A percentile compares a stretch with the other conserved stretches of the same genome.
Conservation (phyloP, 257 asterid genomes). For the Solanum clarkiae region DNA sequence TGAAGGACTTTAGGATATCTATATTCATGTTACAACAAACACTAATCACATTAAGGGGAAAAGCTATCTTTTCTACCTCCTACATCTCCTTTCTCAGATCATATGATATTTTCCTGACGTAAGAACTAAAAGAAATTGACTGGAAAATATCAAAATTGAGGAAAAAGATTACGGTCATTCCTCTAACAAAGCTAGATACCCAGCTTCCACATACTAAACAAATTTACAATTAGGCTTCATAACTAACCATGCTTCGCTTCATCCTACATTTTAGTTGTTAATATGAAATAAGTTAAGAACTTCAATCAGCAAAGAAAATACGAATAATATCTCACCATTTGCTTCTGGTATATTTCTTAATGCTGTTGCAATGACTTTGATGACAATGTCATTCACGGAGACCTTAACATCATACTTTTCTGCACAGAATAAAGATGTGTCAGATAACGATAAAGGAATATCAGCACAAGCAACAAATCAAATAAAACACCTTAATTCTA, state of each 20-base stretch:
- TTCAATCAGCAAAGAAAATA: neutral
- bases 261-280: neutral
- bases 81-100: neutral
- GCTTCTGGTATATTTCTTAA: constrained; percentile 90
- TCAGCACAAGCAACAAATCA: neutral
- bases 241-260: neutral
- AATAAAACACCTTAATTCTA: constrained; percentile 5
- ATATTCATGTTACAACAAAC: neutral
- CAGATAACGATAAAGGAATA: constrained; percentile 3
- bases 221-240: neutral
- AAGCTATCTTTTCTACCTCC: neutral
- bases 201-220: neutral
- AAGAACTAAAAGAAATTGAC: neutral
- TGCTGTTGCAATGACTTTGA: constrained; percentile 86
- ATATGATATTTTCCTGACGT: neutral
- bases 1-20: neutral
- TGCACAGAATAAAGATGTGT: constrained; percentile 28
- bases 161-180: neutral
- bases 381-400: constrained; percentile 90
- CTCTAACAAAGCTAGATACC: neutral
- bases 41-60: neutral
- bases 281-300: neutral
- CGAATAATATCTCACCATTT: constrained; percentile 46
- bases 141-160: neutral
- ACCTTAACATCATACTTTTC: constrained; percentile 81